Evolutionary conservation across 2,329 filamentous ascomycete genomes (phyloP).

Genomic region (Thielaviopsis ethacetica): DNA sequence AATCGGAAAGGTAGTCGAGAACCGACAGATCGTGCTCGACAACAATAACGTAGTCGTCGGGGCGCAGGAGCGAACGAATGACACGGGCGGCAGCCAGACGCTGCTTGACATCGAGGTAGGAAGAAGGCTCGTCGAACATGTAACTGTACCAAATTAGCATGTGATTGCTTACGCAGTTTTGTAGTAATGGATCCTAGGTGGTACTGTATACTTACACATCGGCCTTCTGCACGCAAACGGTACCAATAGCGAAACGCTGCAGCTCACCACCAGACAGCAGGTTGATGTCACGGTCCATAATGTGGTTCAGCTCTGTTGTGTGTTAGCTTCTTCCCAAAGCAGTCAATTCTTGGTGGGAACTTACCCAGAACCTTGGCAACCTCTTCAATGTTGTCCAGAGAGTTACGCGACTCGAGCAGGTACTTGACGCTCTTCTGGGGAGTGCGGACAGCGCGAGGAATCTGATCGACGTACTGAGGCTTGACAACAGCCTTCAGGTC

Average conservation of each 20-base stretch:
- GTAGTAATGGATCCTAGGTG: conserved; percentile 13
- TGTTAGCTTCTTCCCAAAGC: conserved; percentile 15
- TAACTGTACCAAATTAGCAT: conserved; percentile 31
- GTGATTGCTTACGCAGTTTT: conserved; percentile 21
- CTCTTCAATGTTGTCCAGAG: conserved; percentile 65
- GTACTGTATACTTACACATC: conserved; percentile 45
- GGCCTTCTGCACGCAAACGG: conserved; percentile 87
- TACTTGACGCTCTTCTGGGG: conserved; percentile 63
- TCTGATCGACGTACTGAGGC: conserved; percentile 98
- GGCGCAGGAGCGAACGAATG: conserved; percentile 76
- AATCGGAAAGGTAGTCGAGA: conserved; percentile 95
- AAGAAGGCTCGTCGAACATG: conserved; percentile 99
- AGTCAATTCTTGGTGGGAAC: background rate
- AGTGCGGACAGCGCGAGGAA: conserved; percentile 78
- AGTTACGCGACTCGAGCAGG: conserved; percentile 59
- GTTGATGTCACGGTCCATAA: conserved; percentile 80
- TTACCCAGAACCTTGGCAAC: conserved; percentile 55
- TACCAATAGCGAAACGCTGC: conserved; percentile 92
- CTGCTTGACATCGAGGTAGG: conserved; percentile 98
- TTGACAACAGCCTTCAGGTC: conserved; percentile 96
- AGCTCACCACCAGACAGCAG: conserved; percentile 92
- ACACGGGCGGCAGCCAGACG: conserved; percentile 82
- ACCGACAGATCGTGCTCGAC: conserved; percentile 99
- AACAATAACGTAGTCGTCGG: conserved; percentile 92
- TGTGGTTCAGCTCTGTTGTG: conserved; percentile 56